Evolutionary conservation across 192 early-diverging fungal genomes (phyloP).

Genomic region (Powellomyces hirtus): DNA sequence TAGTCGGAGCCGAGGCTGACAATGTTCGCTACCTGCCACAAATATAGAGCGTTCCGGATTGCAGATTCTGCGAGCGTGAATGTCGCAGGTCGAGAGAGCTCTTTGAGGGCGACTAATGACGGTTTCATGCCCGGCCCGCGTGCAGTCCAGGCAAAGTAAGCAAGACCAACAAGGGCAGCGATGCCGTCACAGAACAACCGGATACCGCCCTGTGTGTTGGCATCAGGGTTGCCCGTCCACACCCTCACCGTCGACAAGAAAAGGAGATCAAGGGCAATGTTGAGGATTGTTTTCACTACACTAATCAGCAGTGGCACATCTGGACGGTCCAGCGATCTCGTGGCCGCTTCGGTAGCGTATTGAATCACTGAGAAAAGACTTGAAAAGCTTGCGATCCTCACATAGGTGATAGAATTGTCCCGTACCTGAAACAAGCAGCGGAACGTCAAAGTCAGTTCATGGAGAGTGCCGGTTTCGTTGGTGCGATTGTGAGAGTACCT

Average conservation of each 20-base stretch:
- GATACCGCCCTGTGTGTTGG: conserved; percentile 26
- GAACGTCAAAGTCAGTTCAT: too few species aligned
- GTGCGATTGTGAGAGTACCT: neutral
- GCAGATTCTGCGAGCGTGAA: conserved; percentile 28
- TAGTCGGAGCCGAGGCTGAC: conserved; percentile 19
- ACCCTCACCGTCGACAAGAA: conserved; percentile 27
- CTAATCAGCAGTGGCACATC: conserved; percentile 29
- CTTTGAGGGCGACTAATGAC: neutral
- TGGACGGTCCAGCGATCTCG: conserved; percentile 21
- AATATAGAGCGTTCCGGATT: conserved; percentile 27
- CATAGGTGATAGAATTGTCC: conserved; percentile 16
- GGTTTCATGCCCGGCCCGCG: neutral
- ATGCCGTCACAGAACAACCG: conserved; percentile 22
- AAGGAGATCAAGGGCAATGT: conserved; percentile 28
- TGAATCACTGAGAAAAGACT: conserved; percentile 19
- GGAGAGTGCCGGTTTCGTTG: too few species aligned
- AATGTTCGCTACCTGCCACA: conserved; percentile 20
- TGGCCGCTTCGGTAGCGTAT: conserved; percentile 19
- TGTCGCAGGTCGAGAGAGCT: conserved; percentile 8
- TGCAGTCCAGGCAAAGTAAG: conserved; percentile 13
- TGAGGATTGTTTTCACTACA: conserved; percentile 3
- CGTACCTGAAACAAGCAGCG: too few species aligned
- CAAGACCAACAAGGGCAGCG: conserved; percentile 13
- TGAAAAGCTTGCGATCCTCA: conserved; percentile 30
- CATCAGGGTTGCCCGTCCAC: neutral